Conservation (phyloP, 2,329 filamentous ascomycete species). For the Hysterium pulicare region DNA sequence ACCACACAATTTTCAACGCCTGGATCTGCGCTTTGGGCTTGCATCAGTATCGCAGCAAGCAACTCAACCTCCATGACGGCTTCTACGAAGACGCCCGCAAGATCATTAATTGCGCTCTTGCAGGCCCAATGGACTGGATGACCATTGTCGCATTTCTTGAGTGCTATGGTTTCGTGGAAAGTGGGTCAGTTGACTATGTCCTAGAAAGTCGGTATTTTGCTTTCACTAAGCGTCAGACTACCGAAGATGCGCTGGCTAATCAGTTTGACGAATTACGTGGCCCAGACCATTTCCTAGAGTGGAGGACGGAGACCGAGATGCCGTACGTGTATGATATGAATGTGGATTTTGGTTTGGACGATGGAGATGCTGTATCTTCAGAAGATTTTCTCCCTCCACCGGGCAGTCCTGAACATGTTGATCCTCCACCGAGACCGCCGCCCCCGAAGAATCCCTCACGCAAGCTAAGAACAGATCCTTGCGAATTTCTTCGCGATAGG, state of each 20-base stretch:
- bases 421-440: too few relatives aligned
- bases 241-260: not conserved
- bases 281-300: not conserved
- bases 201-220: not conserved
- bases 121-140: not conserved
- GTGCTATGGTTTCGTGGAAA: not conserved
- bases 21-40: not conserved
- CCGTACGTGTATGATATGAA: not conserved
- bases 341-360: not conserved
- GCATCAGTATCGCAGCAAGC: too few relatives aligned
- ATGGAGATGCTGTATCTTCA: too few relatives aligned
- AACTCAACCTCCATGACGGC: not conserved
- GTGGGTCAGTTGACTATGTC: not conserved
- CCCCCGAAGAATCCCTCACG: too few relatives aligned
- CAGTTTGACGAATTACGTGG: not conserved
- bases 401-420: too few relatives aligned
- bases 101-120: not conserved
- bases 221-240: not conserved
- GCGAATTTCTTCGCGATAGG: too few relatives aligned
- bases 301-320: not conserved
- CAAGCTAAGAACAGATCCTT: too few relatives aligned
- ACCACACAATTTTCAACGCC: conserved; percentile 6
- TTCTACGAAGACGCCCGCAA: not conserved
- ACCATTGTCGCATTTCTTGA: not conserved
- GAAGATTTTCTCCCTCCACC: too few relatives aligned